A percentile compares a stretch with the other conserved stretches of the same genome.
Conservation (phyloP, 148 eudicot genomes). For the Rhododendron ferrugineum region DNA sequence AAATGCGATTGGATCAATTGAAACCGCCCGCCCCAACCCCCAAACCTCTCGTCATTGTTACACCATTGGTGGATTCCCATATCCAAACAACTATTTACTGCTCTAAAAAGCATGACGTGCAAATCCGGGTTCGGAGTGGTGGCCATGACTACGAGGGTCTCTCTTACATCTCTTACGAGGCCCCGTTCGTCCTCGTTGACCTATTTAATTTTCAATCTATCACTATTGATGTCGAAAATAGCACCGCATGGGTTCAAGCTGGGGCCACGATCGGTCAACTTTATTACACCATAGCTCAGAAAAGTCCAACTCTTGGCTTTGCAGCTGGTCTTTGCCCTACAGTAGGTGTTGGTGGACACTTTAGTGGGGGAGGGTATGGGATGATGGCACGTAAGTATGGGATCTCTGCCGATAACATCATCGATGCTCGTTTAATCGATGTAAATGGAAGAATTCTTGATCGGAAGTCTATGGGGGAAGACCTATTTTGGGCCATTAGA, state of each 20-base stretch:
- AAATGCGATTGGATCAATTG: neutral
- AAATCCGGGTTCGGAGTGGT: neutral
- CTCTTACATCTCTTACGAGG: neutral
- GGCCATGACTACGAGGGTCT: conserved; percentile 18
- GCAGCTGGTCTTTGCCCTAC: too few relatives aligned
- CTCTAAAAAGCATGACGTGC: neutral
- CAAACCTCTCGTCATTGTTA: neutral
- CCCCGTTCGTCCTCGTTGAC: neutral
- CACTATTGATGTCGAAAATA: neutral
- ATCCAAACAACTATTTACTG: neutral
- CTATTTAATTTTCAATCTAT: neutral
- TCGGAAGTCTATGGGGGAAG: too few relatives aligned
- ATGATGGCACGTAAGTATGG: too few relatives aligned
- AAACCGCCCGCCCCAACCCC: neutral
- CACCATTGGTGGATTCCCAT: too few relatives aligned
- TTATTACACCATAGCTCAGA: neutral
- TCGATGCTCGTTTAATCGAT: too few relatives aligned
- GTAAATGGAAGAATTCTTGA: too few relatives aligned
- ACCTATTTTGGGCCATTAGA: conserved; percentile 9
- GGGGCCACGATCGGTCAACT: neutral
- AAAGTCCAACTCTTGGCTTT: too few relatives aligned
- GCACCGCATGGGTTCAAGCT: conserved; percentile 7
- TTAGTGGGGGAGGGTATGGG: too few relatives aligned
- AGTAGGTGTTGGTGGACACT: too few relatives aligned
- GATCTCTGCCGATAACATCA: too few relatives aligned